phyloP scores from a whole-genome alignment of 345 rosid species.

The Eutrema yunnanense region DNA sequence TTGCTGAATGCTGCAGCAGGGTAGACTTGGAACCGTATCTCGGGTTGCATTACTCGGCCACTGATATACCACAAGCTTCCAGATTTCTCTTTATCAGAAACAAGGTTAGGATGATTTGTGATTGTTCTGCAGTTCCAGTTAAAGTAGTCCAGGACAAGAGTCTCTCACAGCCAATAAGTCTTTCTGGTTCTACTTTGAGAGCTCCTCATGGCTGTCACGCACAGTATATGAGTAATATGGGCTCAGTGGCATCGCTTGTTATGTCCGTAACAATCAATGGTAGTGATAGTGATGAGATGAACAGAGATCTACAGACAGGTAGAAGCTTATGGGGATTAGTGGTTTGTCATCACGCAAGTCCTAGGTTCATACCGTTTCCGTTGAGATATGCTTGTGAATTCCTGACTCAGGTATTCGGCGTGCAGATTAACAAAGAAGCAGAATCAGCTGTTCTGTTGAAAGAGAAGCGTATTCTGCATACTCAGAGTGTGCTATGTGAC shows the following conservation, averaged over 20 bases:
- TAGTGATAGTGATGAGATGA: constrained; percentile 37
- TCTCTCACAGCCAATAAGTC: constrained; percentile 60
- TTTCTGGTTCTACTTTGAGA: constrained; percentile 71
- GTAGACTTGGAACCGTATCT: constrained; percentile 62
- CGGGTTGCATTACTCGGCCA: constrained; percentile 82
- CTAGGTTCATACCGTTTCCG: constrained; percentile 74
- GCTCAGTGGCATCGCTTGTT: constrained; percentile 74
- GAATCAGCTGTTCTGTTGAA: constrained; percentile 54
- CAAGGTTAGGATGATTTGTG: constrained; percentile 84
- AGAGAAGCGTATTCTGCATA: constrained; percentile 71
- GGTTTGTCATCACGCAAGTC: constrained; percentile 80
- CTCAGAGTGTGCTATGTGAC: constrained; percentile 75
- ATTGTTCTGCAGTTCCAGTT: constrained; percentile 55
- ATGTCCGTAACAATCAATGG: constrained; percentile 78
- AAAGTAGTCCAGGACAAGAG: constrained; percentile 62
- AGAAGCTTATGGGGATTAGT: constrained; percentile 81
- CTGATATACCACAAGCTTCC: constrained; percentile 89
- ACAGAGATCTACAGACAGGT: constrained; percentile 39
- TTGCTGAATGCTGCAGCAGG: constrained; percentile 49
- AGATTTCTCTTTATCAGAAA: constrained; percentile 78
- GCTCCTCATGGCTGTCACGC: constrained; percentile 88
- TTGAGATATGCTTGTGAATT: constrained; percentile 84
- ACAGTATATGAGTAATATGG: constrained; percentile 84
- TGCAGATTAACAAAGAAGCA: constrained; percentile 74
- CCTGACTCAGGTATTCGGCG: constrained; percentile 68